Evolutionary conservation across 164 flowering plant genomes (phyloP), one percentile per base, ranked within the genome.

Genomic region (Magnolia officinalis): DNA sequence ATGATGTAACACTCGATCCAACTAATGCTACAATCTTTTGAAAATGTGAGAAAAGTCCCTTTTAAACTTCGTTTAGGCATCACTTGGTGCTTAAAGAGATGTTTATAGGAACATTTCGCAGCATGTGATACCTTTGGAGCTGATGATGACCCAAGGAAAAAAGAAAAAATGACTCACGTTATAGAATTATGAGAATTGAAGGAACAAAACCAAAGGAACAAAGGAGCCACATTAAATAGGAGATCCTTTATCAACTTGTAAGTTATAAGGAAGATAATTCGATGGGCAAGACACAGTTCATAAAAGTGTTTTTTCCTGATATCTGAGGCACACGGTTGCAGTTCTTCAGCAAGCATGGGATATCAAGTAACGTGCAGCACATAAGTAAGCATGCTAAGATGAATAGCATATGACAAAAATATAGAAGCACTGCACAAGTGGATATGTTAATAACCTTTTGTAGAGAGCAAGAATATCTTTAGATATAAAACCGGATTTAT

Each of bases 381-480:
- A 49, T 49, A 20, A 65, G 0, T n/a, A 8, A 4, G 29, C 50
- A 11, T n/a, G 8, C 13, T 21, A 50, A n/a, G 11, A 6, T 49
- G 29, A 49, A 0, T 16, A 45, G 45, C 50, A 68, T 68, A 29
- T 2, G 18, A n/a, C 45, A 37, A 73, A 23, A 67, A 58, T 69
- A 18, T 4, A 68, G 11, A 23, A 37, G 18, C 26, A 78, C 24
- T 37, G 45, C 45, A 37, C 45, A 37, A 37, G 45, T 37, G 45
- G 45, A 37, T 37, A 37, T 37, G 45, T 37, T 37, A 69, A 70
- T 49, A 69, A 90, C 98, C 96, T 94, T 85, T 74, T 87, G 78
- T 94, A 92, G 50, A 94, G 75, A 24, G 77, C 89, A 80, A 81
- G 87, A 79, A 94, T 93, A 82, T 88, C 90, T 79, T 74, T 84